Conservation (phyloP, 257 asterid species). For the Petunia secreta region DNA sequence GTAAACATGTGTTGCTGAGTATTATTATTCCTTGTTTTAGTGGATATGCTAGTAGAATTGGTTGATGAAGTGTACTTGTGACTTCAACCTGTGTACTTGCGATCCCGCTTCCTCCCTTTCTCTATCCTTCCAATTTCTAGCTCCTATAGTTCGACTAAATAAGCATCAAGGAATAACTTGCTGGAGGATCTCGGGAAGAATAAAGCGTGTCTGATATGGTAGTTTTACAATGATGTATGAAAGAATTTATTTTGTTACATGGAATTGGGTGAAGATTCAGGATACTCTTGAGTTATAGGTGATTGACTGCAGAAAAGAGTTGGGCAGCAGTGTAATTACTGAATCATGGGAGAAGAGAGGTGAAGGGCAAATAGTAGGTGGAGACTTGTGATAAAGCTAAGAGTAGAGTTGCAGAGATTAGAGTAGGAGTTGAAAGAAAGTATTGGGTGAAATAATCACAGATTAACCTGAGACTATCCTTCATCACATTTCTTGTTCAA, state of each 20-base stretch:
- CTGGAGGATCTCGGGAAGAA: constrained; percentile 13
- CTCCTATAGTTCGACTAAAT: background rate
- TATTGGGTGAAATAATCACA: constrained; percentile 18
- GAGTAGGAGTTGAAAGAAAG: constrained; percentile 11
- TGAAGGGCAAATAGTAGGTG: constrained; percentile 16
- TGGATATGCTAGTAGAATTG: constrained; percentile 12
- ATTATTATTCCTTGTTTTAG: background rate
- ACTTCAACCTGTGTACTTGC: background rate
- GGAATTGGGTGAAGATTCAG: background rate
- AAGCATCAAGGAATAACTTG: background rate
- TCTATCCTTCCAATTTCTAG: constrained; percentile 7
- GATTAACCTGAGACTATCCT: constrained; percentile 14
- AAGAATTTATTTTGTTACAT: background rate
- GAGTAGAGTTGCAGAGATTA: background rate
- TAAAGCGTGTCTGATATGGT: background rate
- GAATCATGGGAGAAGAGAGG: constrained; percentile 14
- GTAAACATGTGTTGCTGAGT: too few relatives aligned
- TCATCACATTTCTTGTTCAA: constrained; percentile 11
- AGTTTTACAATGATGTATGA: background rate
- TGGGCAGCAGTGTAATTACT: background rate
- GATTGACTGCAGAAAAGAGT: constrained; percentile 4
- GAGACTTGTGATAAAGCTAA: constrained; percentile 15
- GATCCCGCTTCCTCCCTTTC: background rate
- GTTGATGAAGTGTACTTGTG: background rate
- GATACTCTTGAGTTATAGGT: background rate